phyloP scores from a whole-genome alignment of 192 early-diverging fungal genomes.

The Thamnidium elegans region DNA sequence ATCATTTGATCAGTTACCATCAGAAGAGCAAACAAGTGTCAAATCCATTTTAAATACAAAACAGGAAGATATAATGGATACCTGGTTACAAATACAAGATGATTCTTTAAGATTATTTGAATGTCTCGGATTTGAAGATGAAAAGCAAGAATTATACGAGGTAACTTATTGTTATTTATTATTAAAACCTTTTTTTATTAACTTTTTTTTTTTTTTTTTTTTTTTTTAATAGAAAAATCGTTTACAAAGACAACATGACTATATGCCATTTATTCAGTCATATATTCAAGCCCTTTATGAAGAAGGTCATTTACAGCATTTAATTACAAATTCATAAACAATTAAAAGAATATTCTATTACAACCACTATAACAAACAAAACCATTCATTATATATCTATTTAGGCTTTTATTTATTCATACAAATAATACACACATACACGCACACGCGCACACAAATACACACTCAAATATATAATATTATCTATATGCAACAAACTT shows the following conservation, averaged over 20 bases:
- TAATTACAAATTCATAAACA: too few relatives aligned
- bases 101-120: constrained; percentile 29
- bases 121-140: constrained; percentile 25
- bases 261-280: constrained; percentile 24
- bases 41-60: background rate
- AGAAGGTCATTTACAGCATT: constrained; percentile 13
- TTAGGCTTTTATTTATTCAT: too few relatives aligned
- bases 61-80: constrained; percentile 18
- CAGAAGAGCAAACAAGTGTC: constrained; percentile 9
- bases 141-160: constrained; percentile 27
- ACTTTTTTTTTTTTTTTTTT: too few relatives aligned
- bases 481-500: too few relatives aligned
- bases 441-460: too few relatives aligned
- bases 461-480: too few relatives aligned
- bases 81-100: constrained; percentile 35
- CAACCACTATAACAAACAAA: too few relatives aligned
- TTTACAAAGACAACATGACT: constrained; percentile 20
- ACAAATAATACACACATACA: too few relatives aligned
- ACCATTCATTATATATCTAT: too few relatives aligned
- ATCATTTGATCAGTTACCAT: constrained; percentile 24
- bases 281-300: constrained; percentile 20
- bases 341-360: too few relatives aligned
- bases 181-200: background rate
- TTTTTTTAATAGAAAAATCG: constrained; percentile 13
- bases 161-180: background rate